Evolutionary conservation across 176 grass and related monocot genomes (phyloP), one percentile per base, ranked within the genome.

Genomic region (Carex pumila): DNA sequence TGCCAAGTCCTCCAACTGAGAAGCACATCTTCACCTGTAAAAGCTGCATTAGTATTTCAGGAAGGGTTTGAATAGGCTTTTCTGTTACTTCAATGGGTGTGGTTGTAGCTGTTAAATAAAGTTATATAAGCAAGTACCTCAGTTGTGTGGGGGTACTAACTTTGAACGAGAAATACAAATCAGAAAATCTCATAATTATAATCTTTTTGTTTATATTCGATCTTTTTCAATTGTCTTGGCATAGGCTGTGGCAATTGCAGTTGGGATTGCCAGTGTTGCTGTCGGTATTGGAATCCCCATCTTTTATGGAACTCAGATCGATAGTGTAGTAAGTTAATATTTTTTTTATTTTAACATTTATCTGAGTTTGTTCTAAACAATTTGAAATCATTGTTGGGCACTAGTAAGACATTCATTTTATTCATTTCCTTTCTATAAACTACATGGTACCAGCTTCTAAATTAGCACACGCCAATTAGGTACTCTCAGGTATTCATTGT

Each of bases 301-400:
- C 41, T 99, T 99, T 86, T 99, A 95, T 54, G 93, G 95, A 91
- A 88, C 83, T 34, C 96, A 94, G 55, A 99, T 99, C 19, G 93
- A 99, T 61, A 99, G 66, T 90, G 79, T 93, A 29, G 96, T 99
- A 57, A 93, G 91, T 92, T 72, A 18, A 36, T 36, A 52, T 45
- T 4, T 7, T 4, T 11, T 49, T 29, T 14, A 11, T 4, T 11
- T 49, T 29, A 34, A 17, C 30, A 32, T 6, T 30, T 71, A 3
- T 85, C 75, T 60, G 10, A 57, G 3, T 4, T 85, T 54, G 34
- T 59, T 32, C 71, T 54, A 53, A 57, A 41, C 7, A 77, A 14
- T 4, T 17, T 87, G 12, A 36, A 17, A 19, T 25, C 57, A 14
- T 22, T 45, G 36, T 13, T 65, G 29, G 10, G 22, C 32, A 54